These are phyloP conservation scores for Leishmania aethiopica DNA, from an alignment of 208 protist genomes.

Conservation along the genomic window DNA sequence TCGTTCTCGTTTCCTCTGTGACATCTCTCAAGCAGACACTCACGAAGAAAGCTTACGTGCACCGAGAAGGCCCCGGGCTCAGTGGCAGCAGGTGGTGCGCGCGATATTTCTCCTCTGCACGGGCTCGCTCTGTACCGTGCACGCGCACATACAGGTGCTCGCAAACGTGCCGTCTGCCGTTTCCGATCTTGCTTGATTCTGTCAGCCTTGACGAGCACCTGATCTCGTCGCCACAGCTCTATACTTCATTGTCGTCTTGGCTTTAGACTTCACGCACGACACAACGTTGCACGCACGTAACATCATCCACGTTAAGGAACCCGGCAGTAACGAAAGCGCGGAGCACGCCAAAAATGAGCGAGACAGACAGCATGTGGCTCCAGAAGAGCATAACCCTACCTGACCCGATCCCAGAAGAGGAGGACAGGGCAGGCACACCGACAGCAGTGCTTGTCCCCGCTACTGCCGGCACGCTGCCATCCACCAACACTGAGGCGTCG, in stretches of 20 bases:
- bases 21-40: not conserved
- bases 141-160: not conserved
- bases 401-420: slow-evolving; percentile 66
- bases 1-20: not conserved
- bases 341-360: slow-evolving; percentile 4
- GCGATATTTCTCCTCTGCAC: not conserved
- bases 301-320: too few species aligned
- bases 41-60: not conserved
- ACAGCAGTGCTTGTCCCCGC: not conserved
- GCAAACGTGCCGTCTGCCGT: not conserved
- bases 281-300: not conserved
- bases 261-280: not conserved
- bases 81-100: not conserved
- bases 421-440: not conserved
- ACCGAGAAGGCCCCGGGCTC: not conserved
- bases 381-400: slow-evolving; percentile 81
- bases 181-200: not conserved
- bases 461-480: not conserved
- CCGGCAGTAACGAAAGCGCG: too few species aligned
- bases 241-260: not conserved
- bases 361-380: slow-evolving; percentile 81
- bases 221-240: not conserved
- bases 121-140: not conserved
- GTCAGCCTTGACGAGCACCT: not conserved
- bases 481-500: not conserved